Evolutionary conservation across 306 rosid genomes (phyloP).

Genomic region (Citrullus mucosospermus): DNA sequence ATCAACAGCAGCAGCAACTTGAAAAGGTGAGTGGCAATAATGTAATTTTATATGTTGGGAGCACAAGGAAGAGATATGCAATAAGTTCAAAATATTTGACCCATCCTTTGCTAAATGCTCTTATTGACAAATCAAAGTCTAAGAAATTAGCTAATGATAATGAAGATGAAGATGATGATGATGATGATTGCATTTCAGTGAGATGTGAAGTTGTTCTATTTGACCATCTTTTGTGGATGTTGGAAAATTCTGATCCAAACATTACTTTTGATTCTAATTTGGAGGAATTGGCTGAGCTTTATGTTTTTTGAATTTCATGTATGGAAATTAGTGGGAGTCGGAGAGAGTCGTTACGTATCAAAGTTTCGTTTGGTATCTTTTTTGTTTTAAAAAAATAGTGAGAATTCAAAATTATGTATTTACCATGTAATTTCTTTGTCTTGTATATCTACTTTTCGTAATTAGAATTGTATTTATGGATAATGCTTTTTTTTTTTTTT

Average conservation of each 20-base stretch:
- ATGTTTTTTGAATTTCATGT: slow-evolving; percentile 24
- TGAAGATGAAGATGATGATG: slow-evolving; percentile 2
- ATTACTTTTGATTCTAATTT: slow-evolving; percentile 48
- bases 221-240: slow-evolving; percentile 88
- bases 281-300: slow-evolving; percentile 82
- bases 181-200: slow-evolving; percentile 24
- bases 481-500: too few relatives aligned
- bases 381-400: too few relatives aligned
- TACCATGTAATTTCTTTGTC: too few relatives aligned
- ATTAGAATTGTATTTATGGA: background rate
- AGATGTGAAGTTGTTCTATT: slow-evolving; percentile 83
- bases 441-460: too few relatives aligned
- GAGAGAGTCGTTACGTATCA: background rate
- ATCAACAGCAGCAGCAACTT: background rate
- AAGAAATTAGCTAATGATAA: slow-evolving; percentile 14
- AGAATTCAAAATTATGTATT: too few relatives aligned
- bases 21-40: slow-evolving; percentile 14
- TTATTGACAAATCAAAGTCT: slow-evolving; percentile 42
- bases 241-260: slow-evolving; percentile 68
- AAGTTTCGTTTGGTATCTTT: background rate
- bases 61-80: slow-evolving; percentile 59
- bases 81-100: slow-evolving; percentile 44
- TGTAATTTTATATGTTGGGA: slow-evolving; percentile 50
- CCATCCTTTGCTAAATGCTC: slow-evolving; percentile 62
- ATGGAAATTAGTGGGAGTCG: too few relatives aligned